These are phyloP conservation scores for Linnemannia exigua DNA, from an alignment of 192 early-diverging fungal genomes.

Conservation along the genomic window DNA sequence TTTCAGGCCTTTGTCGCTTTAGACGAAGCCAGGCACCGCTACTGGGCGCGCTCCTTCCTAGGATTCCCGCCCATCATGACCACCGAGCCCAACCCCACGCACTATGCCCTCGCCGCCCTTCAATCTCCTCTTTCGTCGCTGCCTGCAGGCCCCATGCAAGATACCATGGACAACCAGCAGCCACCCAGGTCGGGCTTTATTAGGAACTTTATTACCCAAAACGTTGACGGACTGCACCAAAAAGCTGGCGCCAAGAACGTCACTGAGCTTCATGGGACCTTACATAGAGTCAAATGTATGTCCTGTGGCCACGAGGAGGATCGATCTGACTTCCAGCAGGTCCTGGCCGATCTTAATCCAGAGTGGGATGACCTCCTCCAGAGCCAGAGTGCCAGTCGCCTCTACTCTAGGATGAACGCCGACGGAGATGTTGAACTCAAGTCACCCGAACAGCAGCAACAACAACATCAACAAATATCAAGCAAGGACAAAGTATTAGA, in stretches of 20 bases:
- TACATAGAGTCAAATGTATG: conserved; percentile 82
- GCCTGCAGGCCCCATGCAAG: neutral
- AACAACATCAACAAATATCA: neutral
- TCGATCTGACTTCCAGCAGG: conserved; percentile 75
- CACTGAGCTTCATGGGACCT: conserved; percentile 90
- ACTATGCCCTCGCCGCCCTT: conserved; percentile 70
- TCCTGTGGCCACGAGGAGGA: conserved; percentile 69
- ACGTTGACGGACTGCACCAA: conserved; percentile 89
- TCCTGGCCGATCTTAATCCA: conserved; percentile 79
- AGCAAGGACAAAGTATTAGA: neutral
- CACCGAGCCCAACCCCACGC: conserved; percentile 83
- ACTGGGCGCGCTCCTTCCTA: conserved; percentile 92
- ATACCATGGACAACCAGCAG: neutral
- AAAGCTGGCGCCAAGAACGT: conserved; percentile 69
- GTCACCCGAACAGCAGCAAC: conserved; percentile 28
- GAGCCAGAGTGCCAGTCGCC: conserved; percentile 53
- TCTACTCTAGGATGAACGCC: conserved; percentile 68
- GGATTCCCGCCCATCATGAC: conserved; percentile 80
- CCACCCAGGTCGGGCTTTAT: conserved; percentile 37
- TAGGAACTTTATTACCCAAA: conserved; percentile 86
- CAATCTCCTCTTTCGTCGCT: conserved; percentile 46
- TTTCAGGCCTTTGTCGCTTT: conserved; percentile 72
- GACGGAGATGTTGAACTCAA: conserved; percentile 40
- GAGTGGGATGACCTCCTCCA: conserved; percentile 64
- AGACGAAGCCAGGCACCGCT: conserved; percentile 74